These are phyloP conservation scores for Hermanozyma aechmeae DNA, from an alignment of 805 yeast genomes.

Conservation along the genomic window DNA sequence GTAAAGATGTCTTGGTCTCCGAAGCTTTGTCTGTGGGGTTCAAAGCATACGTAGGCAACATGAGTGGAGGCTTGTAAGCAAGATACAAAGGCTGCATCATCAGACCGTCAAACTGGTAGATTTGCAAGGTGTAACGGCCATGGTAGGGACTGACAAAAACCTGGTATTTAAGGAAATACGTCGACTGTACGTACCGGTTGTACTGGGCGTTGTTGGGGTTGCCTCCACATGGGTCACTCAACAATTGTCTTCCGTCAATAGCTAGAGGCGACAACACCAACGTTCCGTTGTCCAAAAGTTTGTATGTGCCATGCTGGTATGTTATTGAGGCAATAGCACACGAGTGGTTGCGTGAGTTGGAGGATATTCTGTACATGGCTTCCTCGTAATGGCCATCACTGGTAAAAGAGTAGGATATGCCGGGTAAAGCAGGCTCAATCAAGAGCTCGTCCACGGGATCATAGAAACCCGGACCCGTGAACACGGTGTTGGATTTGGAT, in stretches of 20 bases:
- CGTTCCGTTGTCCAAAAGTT: slow-evolving; percentile 53
- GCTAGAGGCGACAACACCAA: slow-evolving; percentile 61
- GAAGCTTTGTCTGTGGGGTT: slow-evolving; percentile 62
- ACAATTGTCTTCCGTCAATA: slow-evolving; percentile 88
- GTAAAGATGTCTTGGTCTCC: slow-evolving; percentile 22
- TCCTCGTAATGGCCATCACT: slow-evolving; percentile 87
- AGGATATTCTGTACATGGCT: slow-evolving; percentile 71
- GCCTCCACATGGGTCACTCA: slow-evolving; percentile 75
- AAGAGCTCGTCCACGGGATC: slow-evolving; percentile 94
- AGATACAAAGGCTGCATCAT: slow-evolving; percentile 81
- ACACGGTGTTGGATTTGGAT: slow-evolving; percentile 85
- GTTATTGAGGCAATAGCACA: slow-evolving; percentile 80
- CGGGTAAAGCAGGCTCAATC: slow-evolving; percentile 94
- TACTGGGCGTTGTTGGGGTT: slow-evolving; percentile 39
- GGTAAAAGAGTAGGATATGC: slow-evolving; percentile 87
- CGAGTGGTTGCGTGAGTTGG: slow-evolving; percentile 64
- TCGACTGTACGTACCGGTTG: slow-evolving; percentile 62
- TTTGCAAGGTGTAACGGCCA: slow-evolving; percentile 69
- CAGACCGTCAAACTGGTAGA: slow-evolving; percentile 72
- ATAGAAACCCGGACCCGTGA: slow-evolving; percentile 93
- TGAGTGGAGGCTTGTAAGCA: slow-evolving; percentile 89
- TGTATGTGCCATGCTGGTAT: slow-evolving; percentile 85
- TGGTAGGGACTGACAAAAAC: slow-evolving; percentile 68
- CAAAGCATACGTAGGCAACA: slow-evolving; percentile 88
- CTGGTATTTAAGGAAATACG: slow-evolving; percentile 46